A percentile compares a stretch with the other conserved stretches of the same genome.
Conservation (phyloP, 768 basidiomycete species). For the Boletus vermiculosoides region DNA sequence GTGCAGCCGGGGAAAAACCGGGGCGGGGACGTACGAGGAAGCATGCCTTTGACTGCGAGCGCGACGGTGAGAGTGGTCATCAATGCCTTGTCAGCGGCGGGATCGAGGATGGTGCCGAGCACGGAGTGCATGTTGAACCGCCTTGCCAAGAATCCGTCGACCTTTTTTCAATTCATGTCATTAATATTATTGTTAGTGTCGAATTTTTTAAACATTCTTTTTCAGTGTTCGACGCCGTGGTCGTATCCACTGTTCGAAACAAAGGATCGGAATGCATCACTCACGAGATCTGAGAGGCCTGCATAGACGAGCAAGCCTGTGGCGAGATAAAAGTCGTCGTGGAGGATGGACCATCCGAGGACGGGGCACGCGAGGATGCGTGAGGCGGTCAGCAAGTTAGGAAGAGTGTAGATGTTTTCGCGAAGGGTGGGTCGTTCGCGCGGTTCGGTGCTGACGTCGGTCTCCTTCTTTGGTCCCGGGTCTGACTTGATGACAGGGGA, state of each 20-base stretch:
- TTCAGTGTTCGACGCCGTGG: background rate
- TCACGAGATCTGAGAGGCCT: constrained; percentile 88
- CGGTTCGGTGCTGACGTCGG: constrained; percentile 1
- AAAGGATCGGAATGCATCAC: constrained; percentile 27
- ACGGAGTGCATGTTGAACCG: constrained; percentile 85
- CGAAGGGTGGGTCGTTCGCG: constrained; percentile 39
- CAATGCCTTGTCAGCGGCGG: constrained; percentile 93
- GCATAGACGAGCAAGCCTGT: constrained; percentile 85
- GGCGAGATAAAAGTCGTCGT: constrained; percentile 77
- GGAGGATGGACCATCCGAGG: constrained; percentile 86
- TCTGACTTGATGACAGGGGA: constrained; percentile 4
- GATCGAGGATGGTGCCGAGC: constrained; percentile 94
- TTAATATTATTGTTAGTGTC: background rate
- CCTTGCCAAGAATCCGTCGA: constrained; percentile 89
- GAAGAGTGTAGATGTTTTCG: constrained; percentile 93
- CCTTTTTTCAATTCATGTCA: constrained; percentile 41
- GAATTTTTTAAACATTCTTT: background rate
- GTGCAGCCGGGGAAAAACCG: background rate
- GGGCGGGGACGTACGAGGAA: constrained; percentile 65
- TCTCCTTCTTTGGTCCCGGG: constrained; percentile 6
- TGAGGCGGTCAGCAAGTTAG: constrained; percentile 85
- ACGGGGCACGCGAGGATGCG: constrained; percentile 87
- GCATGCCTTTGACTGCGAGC: constrained; percentile 75
- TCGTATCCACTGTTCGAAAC: constrained; percentile 2
- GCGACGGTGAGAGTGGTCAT: constrained; percentile 93